Evolutionary conservation across 2,329 filamentous ascomycete genomes (phyloP).

Genomic region (Periconia sp.): DNA sequence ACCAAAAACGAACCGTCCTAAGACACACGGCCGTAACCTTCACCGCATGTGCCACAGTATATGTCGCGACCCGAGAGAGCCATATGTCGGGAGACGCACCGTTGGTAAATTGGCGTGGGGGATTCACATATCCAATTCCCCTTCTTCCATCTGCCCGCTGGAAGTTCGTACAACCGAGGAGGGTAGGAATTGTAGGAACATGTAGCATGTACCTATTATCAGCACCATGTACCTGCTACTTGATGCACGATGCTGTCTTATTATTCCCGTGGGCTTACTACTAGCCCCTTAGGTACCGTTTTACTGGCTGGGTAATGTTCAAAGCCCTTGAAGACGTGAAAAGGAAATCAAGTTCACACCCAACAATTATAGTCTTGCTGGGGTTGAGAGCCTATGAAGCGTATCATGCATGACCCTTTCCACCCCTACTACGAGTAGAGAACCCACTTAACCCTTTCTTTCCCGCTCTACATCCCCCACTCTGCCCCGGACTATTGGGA

Average conservation of each 20-base stretch:
- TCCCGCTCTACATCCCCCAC: slow-evolving; percentile 1
- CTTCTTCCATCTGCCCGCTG: background rate
- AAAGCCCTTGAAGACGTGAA: background rate
- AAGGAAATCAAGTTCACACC: background rate
- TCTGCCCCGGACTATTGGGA: background rate
- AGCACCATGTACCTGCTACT: too few relatives aligned
- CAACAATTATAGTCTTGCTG: background rate
- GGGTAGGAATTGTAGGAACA: background rate
- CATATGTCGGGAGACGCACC: background rate
- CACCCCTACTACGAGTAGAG: too few relatives aligned
- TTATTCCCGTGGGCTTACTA: too few relatives aligned
- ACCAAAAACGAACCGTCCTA: background rate
- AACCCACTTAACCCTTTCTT: background rate
- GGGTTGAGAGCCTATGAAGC: background rate
- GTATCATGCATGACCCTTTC: too few relatives aligned
- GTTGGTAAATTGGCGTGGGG: background rate
- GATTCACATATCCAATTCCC: background rate
- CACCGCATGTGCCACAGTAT: background rate
- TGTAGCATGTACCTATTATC: background rate
- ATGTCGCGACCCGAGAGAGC: background rate
- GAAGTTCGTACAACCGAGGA: background rate
- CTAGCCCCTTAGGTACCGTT: background rate
- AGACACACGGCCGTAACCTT: background rate
- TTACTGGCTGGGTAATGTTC: background rate
- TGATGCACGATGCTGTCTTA: too few relatives aligned